Percentiles rank a stretch among this genome's conserved stretches.
Conservation (phyloP, 2,329 filamentous ascomycete genomes). For the Zasmidium cellare region DNA sequence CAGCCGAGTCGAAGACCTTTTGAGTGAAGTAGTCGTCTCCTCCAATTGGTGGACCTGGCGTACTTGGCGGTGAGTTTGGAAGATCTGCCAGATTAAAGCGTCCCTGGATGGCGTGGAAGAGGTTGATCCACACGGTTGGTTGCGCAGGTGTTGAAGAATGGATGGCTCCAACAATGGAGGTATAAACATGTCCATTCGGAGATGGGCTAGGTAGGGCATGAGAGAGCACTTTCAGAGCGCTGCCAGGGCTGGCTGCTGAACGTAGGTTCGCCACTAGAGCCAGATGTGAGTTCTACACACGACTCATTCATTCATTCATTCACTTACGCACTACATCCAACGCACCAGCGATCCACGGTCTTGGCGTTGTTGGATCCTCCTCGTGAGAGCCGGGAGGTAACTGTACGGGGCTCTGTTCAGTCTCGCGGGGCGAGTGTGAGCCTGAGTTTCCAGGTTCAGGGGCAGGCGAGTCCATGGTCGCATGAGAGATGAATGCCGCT, state of each 20-base stretch:
- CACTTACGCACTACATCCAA: conserved; percentile 32
- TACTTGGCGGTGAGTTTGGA: conserved; percentile 63
- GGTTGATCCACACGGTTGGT: conserved; percentile 61
- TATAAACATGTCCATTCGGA: conserved; percentile 52
- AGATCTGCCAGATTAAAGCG: conserved; percentile 63
- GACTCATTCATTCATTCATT: neutral
- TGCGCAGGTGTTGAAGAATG: conserved; percentile 53
- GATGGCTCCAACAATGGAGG: conserved; percentile 55
- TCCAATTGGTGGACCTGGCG: conserved; percentile 52
- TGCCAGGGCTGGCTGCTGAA: conserved; percentile 32
- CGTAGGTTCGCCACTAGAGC: conserved; percentile 40
- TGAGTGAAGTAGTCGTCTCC: conserved; percentile 63
- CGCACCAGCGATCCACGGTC: conserved; percentile 30
- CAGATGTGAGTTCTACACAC: neutral
- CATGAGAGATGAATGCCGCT: conserved; percentile 34
- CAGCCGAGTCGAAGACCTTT: conserved; percentile 63
- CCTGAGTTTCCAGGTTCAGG: conserved; percentile 35
- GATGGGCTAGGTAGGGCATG: conserved; percentile 61
- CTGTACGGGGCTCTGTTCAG: neutral
- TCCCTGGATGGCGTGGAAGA: conserved; percentile 63
- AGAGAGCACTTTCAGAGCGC: conserved; percentile 58
- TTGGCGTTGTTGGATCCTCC: conserved; percentile 1
- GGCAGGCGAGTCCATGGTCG: conserved; percentile 41
- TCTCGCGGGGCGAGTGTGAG: conserved; percentile 3
- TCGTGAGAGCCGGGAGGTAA: conserved; percentile 2